A percentile compares a stretch with the other conserved stretches of the same genome.
phyloP scores from a whole-genome alignment of 208 protist genomes.

The Porcisia deanei region DNA sequence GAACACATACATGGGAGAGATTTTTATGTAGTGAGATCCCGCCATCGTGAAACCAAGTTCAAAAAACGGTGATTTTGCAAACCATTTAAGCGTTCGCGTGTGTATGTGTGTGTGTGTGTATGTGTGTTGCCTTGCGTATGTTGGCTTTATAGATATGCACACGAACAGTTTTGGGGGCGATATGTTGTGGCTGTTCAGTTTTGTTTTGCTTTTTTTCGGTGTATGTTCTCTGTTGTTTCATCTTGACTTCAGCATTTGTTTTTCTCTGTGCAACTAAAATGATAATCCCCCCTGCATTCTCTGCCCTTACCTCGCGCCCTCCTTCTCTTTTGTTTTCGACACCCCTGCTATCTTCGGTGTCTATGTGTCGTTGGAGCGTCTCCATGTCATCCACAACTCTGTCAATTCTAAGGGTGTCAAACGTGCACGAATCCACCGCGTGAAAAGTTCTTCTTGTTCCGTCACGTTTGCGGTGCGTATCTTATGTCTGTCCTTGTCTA shows the following conservation, averaged over 20 bases:
- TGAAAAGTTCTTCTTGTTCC: too few species aligned
- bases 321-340: not conserved
- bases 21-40: too few species aligned
- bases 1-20: too few species aligned
- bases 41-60: too few species aligned
- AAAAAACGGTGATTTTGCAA: too few species aligned
- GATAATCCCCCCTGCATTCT: not conserved
- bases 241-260: not conserved
- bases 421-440: too few species aligned
- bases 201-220: not conserved
- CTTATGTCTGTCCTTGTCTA: too few species aligned
- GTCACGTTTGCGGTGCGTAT: too few species aligned
- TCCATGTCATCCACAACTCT: too few species aligned
- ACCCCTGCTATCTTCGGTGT: too few species aligned
- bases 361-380: too few species aligned
- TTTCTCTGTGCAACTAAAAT: not conserved
- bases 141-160: not conserved
- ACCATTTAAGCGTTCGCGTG: not conserved
- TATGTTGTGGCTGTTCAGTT: not conserved
- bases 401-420: too few species aligned
- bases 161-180: not conserved
- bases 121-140: not conserved
- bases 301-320: not conserved
- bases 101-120: constrained; percentile 10
- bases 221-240: not conserved